These are phyloP conservation scores for Kentomonas sorsogonicus DNA, from an alignment of 208 protist species.

Conservation along the genomic window DNA sequence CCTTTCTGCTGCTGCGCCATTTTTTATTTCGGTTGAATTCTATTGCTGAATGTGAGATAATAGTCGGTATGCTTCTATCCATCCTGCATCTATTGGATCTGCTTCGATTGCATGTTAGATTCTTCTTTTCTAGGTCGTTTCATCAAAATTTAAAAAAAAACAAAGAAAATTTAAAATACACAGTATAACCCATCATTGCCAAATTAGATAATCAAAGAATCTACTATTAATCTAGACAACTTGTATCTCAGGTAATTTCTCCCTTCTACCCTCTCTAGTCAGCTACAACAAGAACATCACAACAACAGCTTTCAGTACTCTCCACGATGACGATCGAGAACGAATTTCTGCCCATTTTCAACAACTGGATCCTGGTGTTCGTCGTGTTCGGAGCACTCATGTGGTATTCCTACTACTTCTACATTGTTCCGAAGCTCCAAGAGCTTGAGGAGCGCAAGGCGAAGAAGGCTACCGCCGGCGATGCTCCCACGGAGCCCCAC, in stretches of 20 bases:
- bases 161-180: neutral
- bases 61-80: too few species aligned
- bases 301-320: neutral
- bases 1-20: too few species aligned
- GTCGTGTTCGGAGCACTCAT: slow-evolving; percentile 17
- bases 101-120: neutral
- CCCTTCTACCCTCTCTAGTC: neutral
- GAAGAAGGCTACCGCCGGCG: too few species aligned
- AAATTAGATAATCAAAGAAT: neutral
- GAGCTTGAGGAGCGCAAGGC: slow-evolving; percentile 13
- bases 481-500: too few species aligned
- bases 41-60: too few species aligned
- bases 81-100: neutral
- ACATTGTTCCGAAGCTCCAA: slow-evolving; percentile 23
- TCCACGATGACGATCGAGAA: slow-evolving; percentile 22
- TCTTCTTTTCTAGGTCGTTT: slow-evolving; percentile 5
- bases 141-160: slow-evolving; percentile 1
- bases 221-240: neutral
- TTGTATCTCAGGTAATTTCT: neutral
- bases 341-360: slow-evolving; percentile 40
- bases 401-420: slow-evolving; percentile 14
- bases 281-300: too few species aligned
- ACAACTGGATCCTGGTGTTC: slow-evolving; percentile 53
- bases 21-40: too few species aligned
- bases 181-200: neutral